Conservation (phyloP, 129 eudicot genomes). For the Arctium lappa region DNA sequence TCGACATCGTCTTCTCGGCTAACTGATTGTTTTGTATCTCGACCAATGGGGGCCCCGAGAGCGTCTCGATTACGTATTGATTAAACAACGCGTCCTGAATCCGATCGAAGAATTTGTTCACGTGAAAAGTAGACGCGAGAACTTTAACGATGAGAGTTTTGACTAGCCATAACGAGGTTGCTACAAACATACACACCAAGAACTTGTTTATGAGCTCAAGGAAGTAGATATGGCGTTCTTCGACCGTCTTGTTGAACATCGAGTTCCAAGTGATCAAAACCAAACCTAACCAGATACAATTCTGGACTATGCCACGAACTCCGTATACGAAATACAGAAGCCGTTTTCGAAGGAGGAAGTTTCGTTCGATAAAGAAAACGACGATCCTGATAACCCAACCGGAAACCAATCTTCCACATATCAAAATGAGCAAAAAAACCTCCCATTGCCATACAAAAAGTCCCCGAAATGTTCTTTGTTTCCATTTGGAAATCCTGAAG, state of each 20-base stretch:
- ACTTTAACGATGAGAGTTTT: slow-evolving; percentile 36
- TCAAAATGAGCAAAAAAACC: slow-evolving; percentile 28
- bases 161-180: slow-evolving; percentile 32
- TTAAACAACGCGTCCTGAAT: slow-evolving; percentile 37
- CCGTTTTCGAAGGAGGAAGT: slow-evolving; percentile 25
- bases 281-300: slow-evolving; percentile 37
- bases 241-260: slow-evolving; percentile 24
- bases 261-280: slow-evolving; percentile 35
- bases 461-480: slow-evolving; percentile 19
- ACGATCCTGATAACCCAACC: slow-evolving; percentile 35
- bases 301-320: slow-evolving; percentile 32
- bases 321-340: slow-evolving; percentile 38
- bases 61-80: slow-evolving; percentile 37
- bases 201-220: slow-evolving; percentile 32
- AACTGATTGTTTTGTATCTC: slow-evolving; percentile 32
- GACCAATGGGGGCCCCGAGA: slow-evolving; percentile 35
- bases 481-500: slow-evolving; percentile 33
- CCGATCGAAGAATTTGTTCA: slow-evolving; percentile 36
- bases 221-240: slow-evolving; percentile 15
- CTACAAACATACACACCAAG: slow-evolving; percentile 35
- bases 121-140: slow-evolving; percentile 38
- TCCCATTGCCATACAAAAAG: slow-evolving; percentile 46
- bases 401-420: slow-evolving; percentile 40
- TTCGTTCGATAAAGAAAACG: slow-evolving; percentile 35
- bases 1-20: slow-evolving; percentile 29